These are phyloP conservation scores for Phytophthora litchii DNA, from an alignment of 352 stramenopile genomes.

Conservation along the genomic window DNA sequence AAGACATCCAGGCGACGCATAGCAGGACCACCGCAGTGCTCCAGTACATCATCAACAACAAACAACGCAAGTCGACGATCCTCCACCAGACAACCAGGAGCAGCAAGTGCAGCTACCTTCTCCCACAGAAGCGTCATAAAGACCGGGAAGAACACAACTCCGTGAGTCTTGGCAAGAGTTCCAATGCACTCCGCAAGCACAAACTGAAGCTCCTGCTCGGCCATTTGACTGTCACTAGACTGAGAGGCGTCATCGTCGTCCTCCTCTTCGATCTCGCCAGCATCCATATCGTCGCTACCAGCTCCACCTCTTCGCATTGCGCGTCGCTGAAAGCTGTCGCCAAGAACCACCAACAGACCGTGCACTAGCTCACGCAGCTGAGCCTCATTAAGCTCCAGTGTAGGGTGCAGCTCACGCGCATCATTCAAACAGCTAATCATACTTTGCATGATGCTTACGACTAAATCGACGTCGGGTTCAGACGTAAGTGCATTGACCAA, in stretches of 20 bases:
- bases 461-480: constrained; percentile 84
- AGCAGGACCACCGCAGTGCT: constrained; percentile 65
- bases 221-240: constrained; percentile 45
- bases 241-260: constrained; percentile 52
- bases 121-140: constrained; percentile 81
- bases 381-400: constrained; percentile 69
- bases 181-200: constrained; percentile 81
- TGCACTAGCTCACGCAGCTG: constrained; percentile 78
- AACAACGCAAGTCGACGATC: constrained; percentile 86
- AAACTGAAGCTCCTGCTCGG: constrained; percentile 82
- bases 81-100: constrained; percentile 69
- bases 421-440: constrained; percentile 76
- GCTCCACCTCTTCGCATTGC: constrained; percentile 48
- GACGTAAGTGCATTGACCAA: constrained; percentile 80
- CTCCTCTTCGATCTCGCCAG: constrained; percentile 40
- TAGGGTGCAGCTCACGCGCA: constrained; percentile 45
- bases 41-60: constrained; percentile 87
- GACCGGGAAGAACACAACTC: constrained; percentile 69
- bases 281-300: constrained; percentile 35
- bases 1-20: constrained; percentile 67
- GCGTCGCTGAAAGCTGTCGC: constrained; percentile 83
- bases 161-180: constrained; percentile 73
- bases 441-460: constrained; percentile 87
- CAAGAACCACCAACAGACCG: constrained; percentile 73
- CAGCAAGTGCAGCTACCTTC: constrained; percentile 72